Conservation (phyloP, 352 stramenopile genomes). For the Pythium phragmiticola region DNA sequence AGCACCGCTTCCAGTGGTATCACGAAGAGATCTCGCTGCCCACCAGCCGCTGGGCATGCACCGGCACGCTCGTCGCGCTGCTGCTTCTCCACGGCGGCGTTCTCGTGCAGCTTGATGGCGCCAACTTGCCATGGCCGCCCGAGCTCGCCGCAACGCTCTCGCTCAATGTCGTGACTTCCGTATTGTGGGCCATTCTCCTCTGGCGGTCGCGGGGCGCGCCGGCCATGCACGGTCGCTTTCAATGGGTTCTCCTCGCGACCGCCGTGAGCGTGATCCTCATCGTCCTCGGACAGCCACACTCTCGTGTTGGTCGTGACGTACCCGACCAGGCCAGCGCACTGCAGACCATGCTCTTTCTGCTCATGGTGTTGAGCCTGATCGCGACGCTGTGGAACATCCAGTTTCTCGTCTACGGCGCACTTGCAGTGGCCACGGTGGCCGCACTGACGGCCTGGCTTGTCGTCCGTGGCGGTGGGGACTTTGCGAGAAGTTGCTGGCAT, state of each 20-base stretch:
- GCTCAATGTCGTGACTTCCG: slow-evolving; percentile 6
- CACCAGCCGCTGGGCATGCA: slow-evolving; percentile 36
- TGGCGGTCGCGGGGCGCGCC: slow-evolving; percentile 21
- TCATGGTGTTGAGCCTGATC: slow-evolving; percentile 47
- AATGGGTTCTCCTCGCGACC: slow-evolving; percentile 33
- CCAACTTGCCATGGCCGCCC: slow-evolving; percentile 20
- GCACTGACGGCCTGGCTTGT: slow-evolving; percentile 38
- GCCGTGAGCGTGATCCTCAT: slow-evolving; percentile 37
- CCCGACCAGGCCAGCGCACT: slow-evolving; percentile 29
- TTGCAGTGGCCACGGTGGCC: slow-evolving; percentile 30
- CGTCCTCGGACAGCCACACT: slow-evolving; percentile 37
- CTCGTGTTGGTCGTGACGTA: too few species aligned
- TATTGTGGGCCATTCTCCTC: slow-evolving; percentile 24
- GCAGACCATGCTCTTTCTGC: slow-evolving; percentile 49
- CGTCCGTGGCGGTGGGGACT: slow-evolving; percentile 9
- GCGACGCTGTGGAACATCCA: slow-evolving; percentile 60
- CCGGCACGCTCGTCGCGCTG: slow-evolving; percentile 34
- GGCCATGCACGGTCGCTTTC: slow-evolving; percentile 35
- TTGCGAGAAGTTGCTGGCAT: slow-evolving; percentile 47
- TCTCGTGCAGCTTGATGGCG: slow-evolving; percentile 22
- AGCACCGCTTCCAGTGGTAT: slow-evolving; percentile 58
- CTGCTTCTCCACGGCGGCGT: slow-evolving; percentile 39
- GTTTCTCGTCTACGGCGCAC: slow-evolving; percentile 41
- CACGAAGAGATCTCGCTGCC: slow-evolving; percentile 49
- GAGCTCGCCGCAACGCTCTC: slow-evolving; percentile 29